Evolutionary conservation across 495 filamentous ascomycete genomes (phyloP), one percentile per base, ranked within the genome.

Genomic region (Penicillium paxilli): DNA sequence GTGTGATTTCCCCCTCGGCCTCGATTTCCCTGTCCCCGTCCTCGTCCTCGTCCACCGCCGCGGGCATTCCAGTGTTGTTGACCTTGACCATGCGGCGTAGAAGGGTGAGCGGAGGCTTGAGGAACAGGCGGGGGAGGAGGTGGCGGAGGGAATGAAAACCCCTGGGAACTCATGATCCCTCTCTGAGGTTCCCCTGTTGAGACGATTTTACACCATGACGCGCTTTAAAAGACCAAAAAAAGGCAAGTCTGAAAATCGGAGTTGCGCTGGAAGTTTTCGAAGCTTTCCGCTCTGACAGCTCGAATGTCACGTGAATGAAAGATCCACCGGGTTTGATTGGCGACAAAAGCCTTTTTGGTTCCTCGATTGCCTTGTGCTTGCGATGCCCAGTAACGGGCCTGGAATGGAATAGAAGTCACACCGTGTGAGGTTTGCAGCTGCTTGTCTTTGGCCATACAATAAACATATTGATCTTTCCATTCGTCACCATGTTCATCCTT

Each of bases 401-500:
- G 33, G 9, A 1, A 17, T 38, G 35, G 17, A n/a, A 38, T 38
- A 3, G 35, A n/a, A 19, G 11, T 5, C 11, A n/a, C 26, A 20
- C 6, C 17, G 11, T 38, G 12, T n/a, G 12, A 38, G 1, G 1
- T n/a, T 38, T 16, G 14, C 35, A 38, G 4, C n/a, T n/a, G n/a
- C n/a, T n/a, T n/a, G n/a, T 19, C 35, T 16, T 9, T 38, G 35
- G 35, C 17, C n/a, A 16, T 38, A 5, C n/a, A 2, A 5, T 25
- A 26, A 50, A 6, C 33, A n/a, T 9, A 10, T 14, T 32, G 44
- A 12, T 12, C 16, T 6, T 25, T 28, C 49, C 20, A 22, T 23
- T 21, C 19, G 32, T 7, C 38, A 25, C 37, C 50, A 83, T 85
- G 82, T 86, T 86, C 62, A 83, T 85, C 53, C 73, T 84, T 42